These are phyloP conservation scores for Purshia tridentata DNA, from an alignment of 306 rosid genomes.

Conservation along the genomic window DNA sequence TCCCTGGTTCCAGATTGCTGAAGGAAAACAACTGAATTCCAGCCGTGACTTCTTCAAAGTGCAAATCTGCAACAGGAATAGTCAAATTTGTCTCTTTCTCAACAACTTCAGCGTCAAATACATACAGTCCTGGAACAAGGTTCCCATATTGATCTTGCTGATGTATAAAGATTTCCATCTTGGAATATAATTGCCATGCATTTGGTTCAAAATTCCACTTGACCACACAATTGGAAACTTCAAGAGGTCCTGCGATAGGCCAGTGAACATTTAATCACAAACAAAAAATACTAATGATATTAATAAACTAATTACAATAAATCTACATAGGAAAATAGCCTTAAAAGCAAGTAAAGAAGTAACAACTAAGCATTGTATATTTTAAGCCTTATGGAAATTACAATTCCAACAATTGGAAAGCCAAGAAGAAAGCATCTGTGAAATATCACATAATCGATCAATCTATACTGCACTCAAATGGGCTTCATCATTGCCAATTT, in stretches of 20 bases:
- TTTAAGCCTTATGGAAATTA: too few relatives aligned
- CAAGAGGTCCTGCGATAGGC: constrained; percentile 54
- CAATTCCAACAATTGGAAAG: too few relatives aligned
- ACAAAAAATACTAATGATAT: background rate
- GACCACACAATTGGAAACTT: constrained; percentile 58
- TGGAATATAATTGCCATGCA: constrained; percentile 81
- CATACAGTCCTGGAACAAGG: constrained; percentile 68
- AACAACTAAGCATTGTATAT: background rate
- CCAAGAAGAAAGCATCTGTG: background rate
- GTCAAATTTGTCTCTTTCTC: constrained; percentile 73
- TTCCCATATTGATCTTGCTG: constrained; percentile 71
- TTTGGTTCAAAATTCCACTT: constrained; percentile 65
- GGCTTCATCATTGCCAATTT: background rate
- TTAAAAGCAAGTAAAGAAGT: background rate
- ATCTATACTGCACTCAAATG: background rate
- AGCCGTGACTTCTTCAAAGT: constrained; percentile 58
- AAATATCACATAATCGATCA: background rate
- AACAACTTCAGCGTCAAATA: constrained; percentile 73
- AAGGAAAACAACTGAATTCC: constrained; percentile 81
- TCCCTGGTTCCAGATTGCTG: constrained; percentile 72
- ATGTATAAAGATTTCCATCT: constrained; percentile 70
- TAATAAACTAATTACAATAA: background rate
- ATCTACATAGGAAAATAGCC: background rate
- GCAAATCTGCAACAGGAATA: constrained; percentile 68
- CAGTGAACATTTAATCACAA: background rate